phyloP scores from a whole-genome alignment of 116 monocot genomes.

The Zostera marina region DNA sequence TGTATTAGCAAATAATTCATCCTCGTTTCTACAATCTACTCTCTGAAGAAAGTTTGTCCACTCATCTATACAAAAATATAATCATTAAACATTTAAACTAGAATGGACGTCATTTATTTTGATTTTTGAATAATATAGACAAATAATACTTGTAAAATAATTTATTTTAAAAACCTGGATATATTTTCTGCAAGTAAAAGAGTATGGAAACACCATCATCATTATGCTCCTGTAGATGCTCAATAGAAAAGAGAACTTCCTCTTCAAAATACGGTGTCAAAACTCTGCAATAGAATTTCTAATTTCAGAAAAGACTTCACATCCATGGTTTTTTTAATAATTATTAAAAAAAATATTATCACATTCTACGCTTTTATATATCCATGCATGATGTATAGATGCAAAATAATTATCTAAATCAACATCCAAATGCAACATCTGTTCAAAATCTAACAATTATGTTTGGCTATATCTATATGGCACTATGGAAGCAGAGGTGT shows the following conservation, averaged over 20 bases:
- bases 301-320: neutral
- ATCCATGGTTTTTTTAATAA: neutral
- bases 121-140: too few relatives aligned
- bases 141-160: too few relatives aligned
- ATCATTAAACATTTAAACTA: too few relatives aligned
- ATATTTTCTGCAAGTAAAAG: constrained; percentile 95
- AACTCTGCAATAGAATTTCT: constrained; percentile 28
- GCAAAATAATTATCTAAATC: too few relatives aligned
- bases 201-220: constrained; percentile 98
- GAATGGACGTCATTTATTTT: too few relatives aligned
- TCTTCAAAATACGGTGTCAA: constrained; percentile 89
- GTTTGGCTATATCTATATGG: too few relatives aligned
- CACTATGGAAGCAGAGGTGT: too few relatives aligned
- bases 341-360: too few relatives aligned
- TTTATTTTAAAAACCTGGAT: constrained; percentile 71
- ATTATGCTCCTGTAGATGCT: constrained; percentile 58
- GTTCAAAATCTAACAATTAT: neutral
- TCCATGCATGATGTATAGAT: too few relatives aligned
- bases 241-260: constrained; percentile 77
- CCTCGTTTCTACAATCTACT: constrained; percentile 37
- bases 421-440: too few relatives aligned
- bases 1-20: constrained; percentile 26
- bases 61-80: constrained; percentile 40
- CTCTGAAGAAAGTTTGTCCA: constrained; percentile 87
- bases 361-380: too few relatives aligned